Conservation (phyloP, 2,329 filamentous ascomycete species). For the Botrytis fabae region DNA sequence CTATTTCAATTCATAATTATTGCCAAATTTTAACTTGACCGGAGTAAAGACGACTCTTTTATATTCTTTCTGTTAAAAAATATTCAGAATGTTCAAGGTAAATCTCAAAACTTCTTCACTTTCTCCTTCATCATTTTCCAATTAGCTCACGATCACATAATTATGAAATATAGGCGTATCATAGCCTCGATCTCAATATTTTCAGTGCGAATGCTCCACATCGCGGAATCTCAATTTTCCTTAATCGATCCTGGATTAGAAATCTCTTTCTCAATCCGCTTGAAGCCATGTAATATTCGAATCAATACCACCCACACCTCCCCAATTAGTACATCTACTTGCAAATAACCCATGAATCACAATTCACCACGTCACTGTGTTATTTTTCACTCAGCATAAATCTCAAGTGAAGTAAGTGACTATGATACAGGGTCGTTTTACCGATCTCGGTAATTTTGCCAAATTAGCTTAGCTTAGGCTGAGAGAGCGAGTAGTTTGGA, state of each 20-base stretch:
- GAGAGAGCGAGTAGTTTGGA: not conserved
- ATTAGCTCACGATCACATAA: not conserved
- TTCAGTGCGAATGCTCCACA: not conserved
- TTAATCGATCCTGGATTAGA: not conserved
- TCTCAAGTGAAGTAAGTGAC: not conserved
- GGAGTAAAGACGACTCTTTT: not conserved
- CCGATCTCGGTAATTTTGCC: not conserved
- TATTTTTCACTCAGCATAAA: not conserved
- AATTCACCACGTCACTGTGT: not conserved
- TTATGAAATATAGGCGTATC: rapidly evolving
- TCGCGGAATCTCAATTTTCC: rapidly evolving
- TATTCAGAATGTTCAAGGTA: not conserved
- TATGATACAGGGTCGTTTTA: not conserved
- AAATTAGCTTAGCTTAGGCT: not conserved
- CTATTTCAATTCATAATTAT: not conserved
- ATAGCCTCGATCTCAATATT: rapidly evolving
- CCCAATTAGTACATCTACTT: not conserved
- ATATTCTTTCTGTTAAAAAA: not conserved
- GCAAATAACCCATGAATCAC: not conserved
- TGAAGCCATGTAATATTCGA: not conserved
- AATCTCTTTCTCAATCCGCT: too few species aligned
- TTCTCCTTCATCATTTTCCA: not conserved
- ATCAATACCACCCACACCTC: not conserved
- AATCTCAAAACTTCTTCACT: rapidly evolving
- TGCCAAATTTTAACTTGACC: not conserved